Conservation (phyloP, 208 protist genomes). For the Acanthamoeba triangularis region DNA sequence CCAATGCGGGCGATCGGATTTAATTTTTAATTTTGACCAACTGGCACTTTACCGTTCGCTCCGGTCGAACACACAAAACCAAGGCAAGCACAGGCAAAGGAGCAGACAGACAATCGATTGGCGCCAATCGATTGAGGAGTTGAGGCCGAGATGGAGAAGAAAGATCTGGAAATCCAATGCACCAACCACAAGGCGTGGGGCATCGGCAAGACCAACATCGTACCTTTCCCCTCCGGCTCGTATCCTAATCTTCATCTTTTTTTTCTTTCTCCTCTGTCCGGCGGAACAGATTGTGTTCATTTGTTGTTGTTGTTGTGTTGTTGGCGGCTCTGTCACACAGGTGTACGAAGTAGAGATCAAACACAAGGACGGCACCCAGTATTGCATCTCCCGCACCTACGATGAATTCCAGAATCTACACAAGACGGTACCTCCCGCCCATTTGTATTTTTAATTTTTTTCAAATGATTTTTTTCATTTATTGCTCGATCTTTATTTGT, state of each 20-base stretch:
- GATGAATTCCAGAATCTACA: conserved; percentile 5
- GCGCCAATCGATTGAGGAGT: not conserved
- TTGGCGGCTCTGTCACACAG: not conserved
- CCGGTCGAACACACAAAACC: too few relatives aligned
- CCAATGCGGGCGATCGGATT: too few relatives aligned
- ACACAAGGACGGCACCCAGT: conserved; percentile 7
- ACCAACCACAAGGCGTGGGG: conserved; percentile 46
- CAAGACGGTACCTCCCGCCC: not conserved
- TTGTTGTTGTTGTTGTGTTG: not conserved
- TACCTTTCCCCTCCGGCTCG: not conserved
- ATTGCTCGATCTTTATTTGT: not conserved
- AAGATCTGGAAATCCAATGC: not conserved
- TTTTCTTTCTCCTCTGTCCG: not conserved
- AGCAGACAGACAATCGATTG: not conserved
- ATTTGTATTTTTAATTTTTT: not conserved
- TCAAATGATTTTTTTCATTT: not conserved
- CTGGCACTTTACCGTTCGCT: too few relatives aligned
- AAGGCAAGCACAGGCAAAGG: not conserved
- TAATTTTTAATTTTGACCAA: not conserved
- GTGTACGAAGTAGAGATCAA: conserved; percentile 23
- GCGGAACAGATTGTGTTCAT: not conserved
- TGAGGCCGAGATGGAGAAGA: not conserved
- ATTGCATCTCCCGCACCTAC: conserved; percentile 26
- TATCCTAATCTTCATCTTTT: not conserved
- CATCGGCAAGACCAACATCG: conserved; percentile 11